phyloP scores from a whole-genome alignment of 257 asterid species.

The Fraxinus cuspidata region DNA sequence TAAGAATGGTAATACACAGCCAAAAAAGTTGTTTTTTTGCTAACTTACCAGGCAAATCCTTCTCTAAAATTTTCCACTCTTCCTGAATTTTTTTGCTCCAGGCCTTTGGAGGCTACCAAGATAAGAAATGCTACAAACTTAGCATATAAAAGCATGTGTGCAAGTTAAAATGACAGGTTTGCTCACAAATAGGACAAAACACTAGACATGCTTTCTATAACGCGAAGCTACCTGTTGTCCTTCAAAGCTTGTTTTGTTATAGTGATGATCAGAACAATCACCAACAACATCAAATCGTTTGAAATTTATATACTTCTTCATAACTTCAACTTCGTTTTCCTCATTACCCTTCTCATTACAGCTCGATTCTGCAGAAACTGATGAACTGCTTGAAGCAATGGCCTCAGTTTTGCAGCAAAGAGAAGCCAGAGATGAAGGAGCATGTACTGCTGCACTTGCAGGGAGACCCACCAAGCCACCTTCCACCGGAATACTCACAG shows the following conservation, averaged over 20 bases:
- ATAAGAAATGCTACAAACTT: constrained; percentile 8
- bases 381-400: constrained; percentile 40
- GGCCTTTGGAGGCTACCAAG: constrained; percentile 43
- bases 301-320: constrained; percentile 34
- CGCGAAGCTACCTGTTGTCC: constrained; percentile 41
- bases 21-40: not conserved
- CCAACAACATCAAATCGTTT: constrained; percentile 48
- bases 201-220: not conserved
- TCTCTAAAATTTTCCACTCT: constrained; percentile 63
- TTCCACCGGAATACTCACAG: constrained; percentile 6
- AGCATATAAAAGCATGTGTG: not conserved
- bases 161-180: not conserved
- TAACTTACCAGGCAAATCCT: constrained; percentile 57
- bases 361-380: constrained; percentile 28
- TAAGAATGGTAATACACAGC: not conserved
- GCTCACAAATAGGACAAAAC: not conserved
- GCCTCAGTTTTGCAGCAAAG: constrained; percentile 10
- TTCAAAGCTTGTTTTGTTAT: constrained; percentile 27
- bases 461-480: constrained; percentile 2
- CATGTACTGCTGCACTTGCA: constrained; percentile 23
- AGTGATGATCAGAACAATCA: constrained; percentile 61
- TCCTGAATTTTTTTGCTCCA: constrained; percentile 60
- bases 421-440: constrained; percentile 10
- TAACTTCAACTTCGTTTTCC: constrained; percentile 30
- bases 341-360: constrained; percentile 35